Percentiles rank a stretch among this genome's conserved stretches.
Conservation (phyloP, 768 basidiomycete genomes). For the Boletellus ananas region DNA sequence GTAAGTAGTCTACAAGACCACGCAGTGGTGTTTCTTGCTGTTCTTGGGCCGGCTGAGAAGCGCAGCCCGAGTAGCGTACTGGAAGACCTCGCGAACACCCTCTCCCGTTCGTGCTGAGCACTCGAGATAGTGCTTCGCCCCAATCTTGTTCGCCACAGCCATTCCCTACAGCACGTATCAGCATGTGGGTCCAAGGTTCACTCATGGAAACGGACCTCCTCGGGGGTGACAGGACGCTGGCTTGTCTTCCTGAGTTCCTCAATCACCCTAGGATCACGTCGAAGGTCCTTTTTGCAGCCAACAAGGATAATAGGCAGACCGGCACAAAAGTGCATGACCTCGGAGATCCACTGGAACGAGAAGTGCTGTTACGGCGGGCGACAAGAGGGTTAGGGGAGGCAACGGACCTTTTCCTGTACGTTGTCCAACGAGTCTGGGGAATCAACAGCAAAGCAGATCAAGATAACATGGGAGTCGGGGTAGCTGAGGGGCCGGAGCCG, state of each 20-base stretch:
- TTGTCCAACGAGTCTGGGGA: constrained; percentile 98
- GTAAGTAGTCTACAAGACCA: constrained; percentile 40
- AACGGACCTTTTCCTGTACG: constrained; percentile 96
- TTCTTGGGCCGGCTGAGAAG: constrained; percentile 58
- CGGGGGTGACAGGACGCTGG: constrained; percentile 90
- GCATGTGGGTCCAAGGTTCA: not conserved
- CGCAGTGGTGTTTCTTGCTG: constrained; percentile 41
- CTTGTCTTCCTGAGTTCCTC: constrained; percentile 93
- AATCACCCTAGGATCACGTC: constrained; percentile 88
- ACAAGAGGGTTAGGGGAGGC: constrained; percentile 2
- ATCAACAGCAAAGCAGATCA: constrained; percentile 98
- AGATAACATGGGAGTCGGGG: constrained; percentile 99
- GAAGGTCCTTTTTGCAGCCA: constrained; percentile 98
- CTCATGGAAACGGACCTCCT: constrained; percentile 58
- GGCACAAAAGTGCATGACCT: constrained; percentile 97
- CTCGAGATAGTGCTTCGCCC: constrained; percentile 94
- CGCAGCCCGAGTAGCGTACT: constrained; percentile 92
- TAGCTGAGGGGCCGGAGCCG: constrained; percentile 96
- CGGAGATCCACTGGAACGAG: constrained; percentile 84
- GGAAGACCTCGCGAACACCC: constrained; percentile 98
- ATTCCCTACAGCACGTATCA: constrained; percentile 59
- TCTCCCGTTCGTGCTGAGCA: constrained; percentile 96
- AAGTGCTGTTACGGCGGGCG: constrained; percentile 5
- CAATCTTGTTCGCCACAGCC: constrained; percentile 94
- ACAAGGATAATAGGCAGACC: constrained; percentile 95